Conservation (phyloP, 2,329 filamentous ascomycete species). For the Fusarium tjaetaba region DNA sequence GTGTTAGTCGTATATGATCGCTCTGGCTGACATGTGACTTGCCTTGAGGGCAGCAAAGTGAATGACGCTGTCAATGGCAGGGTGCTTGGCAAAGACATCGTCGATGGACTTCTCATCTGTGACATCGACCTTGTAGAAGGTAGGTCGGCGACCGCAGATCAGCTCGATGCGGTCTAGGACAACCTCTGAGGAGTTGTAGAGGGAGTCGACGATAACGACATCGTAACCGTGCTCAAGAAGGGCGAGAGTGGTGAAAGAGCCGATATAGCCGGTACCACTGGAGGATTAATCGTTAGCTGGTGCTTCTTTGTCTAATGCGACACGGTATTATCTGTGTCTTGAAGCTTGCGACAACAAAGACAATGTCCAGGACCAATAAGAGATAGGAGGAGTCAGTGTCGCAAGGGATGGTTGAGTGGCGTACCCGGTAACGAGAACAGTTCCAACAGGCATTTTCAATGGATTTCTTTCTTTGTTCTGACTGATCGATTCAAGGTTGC, state of each 20-base stretch:
- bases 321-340: constrained; percentile 4
- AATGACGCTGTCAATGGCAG: constrained; percentile 96
- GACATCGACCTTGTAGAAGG: constrained; percentile 87
- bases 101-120: constrained; percentile 86
- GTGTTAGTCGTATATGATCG: constrained; percentile 15
- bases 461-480: constrained; percentile 42
- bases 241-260: constrained; percentile 92
- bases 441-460: constrained; percentile 78
- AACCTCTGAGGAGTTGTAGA: constrained; percentile 96
- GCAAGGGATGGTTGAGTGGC: constrained; percentile 33
- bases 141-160: constrained; percentile 86
- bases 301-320: constrained; percentile 21
- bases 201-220: constrained; percentile 94
- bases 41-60: constrained; percentile 98
- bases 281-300: constrained; percentile 36
- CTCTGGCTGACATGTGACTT: constrained; percentile 39
- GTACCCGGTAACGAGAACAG: constrained; percentile 92
- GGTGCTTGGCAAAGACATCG: constrained; percentile 87
- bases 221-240: constrained; percentile 95
- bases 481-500: constrained; percentile 26
- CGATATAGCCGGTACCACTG: constrained; percentile 98
- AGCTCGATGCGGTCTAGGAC: constrained; percentile 95
- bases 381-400: neutral
- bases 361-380: neutral
- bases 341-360: constrained; percentile 31